Evolutionary conservation across 2,329 filamentous ascomycete species (phyloP).

Genomic region (Ophiostoma angusticollis): DNA sequence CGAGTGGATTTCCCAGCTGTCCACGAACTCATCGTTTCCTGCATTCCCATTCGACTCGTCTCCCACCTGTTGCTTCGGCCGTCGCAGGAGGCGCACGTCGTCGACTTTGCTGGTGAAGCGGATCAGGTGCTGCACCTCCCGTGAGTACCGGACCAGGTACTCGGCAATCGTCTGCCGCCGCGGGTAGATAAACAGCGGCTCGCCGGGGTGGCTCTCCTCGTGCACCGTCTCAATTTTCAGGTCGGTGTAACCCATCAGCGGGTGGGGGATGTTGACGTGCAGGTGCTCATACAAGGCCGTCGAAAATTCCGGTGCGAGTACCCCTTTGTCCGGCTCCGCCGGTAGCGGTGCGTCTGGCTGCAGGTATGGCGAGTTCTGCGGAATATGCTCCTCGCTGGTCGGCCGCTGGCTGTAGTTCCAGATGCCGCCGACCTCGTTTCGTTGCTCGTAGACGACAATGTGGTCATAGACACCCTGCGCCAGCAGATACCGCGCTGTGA

Average conservation of each 20-base stretch:
- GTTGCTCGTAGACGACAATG: slow-evolving; percentile 74
- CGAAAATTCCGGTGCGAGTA: slow-evolving; percentile 48
- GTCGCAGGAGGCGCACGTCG: slow-evolving; percentile 34
- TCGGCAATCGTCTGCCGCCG: slow-evolving; percentile 54
- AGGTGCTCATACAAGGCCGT: slow-evolving; percentile 72
- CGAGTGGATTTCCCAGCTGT: slow-evolving; percentile 50
- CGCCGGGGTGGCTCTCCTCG: slow-evolving; percentile 26
- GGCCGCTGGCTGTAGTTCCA: slow-evolving; percentile 63
- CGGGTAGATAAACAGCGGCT: slow-evolving; percentile 53
- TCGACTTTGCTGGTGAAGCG: slow-evolving; percentile 58
- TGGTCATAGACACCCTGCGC: slow-evolving; percentile 54
- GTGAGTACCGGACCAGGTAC: slow-evolving; percentile 62
- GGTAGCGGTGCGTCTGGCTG: slow-evolving; percentile 51
- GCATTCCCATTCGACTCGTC: neutral
- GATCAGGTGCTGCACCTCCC: slow-evolving; percentile 54
- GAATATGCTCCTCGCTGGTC: slow-evolving; percentile 40
- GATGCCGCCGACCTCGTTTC: slow-evolving; percentile 61
- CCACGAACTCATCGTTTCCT: slow-evolving; percentile 12
- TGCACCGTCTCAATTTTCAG: slow-evolving; percentile 40
- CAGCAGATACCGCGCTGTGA: slow-evolving; percentile 66
- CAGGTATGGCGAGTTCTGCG: slow-evolving; percentile 54
- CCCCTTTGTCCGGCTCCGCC: slow-evolving; percentile 17
- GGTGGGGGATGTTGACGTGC: slow-evolving; percentile 76
- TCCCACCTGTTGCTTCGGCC: slow-evolving; percentile 8
- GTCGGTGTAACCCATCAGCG: slow-evolving; percentile 70